Percentiles rank a stretch among this genome's conserved stretches.
Conservation (phyloP, 2,329 filamentous ascomycete species). For the Tympanopsis confertula region DNA sequence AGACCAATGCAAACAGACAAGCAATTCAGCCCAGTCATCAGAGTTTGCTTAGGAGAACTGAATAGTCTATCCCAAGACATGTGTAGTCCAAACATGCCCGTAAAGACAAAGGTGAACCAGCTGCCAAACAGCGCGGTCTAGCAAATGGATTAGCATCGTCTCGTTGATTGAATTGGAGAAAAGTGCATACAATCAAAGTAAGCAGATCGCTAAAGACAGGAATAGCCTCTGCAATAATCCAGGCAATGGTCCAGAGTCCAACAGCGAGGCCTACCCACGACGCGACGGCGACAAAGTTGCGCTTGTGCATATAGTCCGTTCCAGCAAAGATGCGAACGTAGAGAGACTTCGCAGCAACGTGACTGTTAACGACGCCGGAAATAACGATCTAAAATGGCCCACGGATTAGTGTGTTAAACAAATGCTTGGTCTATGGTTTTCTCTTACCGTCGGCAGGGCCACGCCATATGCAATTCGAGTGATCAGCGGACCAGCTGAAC, state of each 20-base stretch:
- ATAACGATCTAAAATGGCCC: constrained; percentile 30
- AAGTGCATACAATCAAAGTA: constrained; percentile 28
- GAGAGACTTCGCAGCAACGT: constrained; percentile 39
- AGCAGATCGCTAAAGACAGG: constrained; percentile 42
- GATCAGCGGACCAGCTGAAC: constrained; percentile 32
- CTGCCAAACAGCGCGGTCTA: constrained; percentile 34
- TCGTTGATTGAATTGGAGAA: not conserved
- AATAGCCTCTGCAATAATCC: constrained; percentile 41
- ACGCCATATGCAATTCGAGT: constrained; percentile 44
- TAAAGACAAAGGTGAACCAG: constrained; percentile 40
- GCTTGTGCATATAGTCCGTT: constrained; percentile 29
- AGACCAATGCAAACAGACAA: constrained; percentile 21
- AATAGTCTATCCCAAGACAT: constrained; percentile 29
- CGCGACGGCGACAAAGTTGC: constrained; percentile 25
- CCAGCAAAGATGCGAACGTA: constrained; percentile 40
- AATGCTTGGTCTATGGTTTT: not conserved
- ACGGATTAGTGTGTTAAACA: not conserved
- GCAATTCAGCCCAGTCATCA: constrained; percentile 28
- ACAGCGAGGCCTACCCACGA: constrained; percentile 35
- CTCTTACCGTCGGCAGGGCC: constrained; percentile 34
- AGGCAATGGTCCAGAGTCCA: constrained; percentile 33
- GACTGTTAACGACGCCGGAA: constrained; percentile 43
- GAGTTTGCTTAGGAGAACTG: constrained; percentile 26
- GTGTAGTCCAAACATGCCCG: constrained; percentile 31
- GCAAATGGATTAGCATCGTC: constrained; percentile 6